Conservation (phyloP, 257 asterid genomes). For the Ligustrum vulgare region DNA sequence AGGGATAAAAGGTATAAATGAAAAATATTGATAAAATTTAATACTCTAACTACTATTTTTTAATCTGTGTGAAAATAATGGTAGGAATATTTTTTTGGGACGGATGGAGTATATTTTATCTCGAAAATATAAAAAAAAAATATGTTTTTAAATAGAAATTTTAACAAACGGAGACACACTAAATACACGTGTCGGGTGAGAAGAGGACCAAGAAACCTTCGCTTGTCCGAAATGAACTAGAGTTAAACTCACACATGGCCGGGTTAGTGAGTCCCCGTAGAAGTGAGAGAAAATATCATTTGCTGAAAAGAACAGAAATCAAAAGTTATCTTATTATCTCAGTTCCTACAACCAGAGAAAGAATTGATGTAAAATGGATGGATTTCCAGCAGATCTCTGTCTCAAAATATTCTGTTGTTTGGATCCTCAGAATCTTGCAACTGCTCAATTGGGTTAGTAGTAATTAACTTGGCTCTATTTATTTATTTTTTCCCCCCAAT, state of each 20-base stretch:
- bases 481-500: neutral
- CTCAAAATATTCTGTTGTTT: constrained; percentile 55
- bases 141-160: no score
- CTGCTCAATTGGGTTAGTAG: constrained; percentile 69
- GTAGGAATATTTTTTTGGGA: no score
- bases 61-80: no score
- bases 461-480: constrained; percentile 1
- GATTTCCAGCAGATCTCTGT: constrained; percentile 62
- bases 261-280: neutral
- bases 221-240: neutral
- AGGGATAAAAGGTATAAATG: no score
- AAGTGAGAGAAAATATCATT: no score
- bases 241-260: neutral
- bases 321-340: neutral
- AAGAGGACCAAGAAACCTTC: neutral
- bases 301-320: neutral
- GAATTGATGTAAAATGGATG: constrained; percentile 45
- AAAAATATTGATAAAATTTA: no score
- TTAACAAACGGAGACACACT: no score
- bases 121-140: no score
- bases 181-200: neutral
- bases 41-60: no score
- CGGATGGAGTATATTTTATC: no score
- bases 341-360: neutral
- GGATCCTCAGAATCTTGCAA: constrained; percentile 82